Base-by-base conservation (phyloP, 1,139 yeast species). In the Tardiomyces digboiensis region DNA sequence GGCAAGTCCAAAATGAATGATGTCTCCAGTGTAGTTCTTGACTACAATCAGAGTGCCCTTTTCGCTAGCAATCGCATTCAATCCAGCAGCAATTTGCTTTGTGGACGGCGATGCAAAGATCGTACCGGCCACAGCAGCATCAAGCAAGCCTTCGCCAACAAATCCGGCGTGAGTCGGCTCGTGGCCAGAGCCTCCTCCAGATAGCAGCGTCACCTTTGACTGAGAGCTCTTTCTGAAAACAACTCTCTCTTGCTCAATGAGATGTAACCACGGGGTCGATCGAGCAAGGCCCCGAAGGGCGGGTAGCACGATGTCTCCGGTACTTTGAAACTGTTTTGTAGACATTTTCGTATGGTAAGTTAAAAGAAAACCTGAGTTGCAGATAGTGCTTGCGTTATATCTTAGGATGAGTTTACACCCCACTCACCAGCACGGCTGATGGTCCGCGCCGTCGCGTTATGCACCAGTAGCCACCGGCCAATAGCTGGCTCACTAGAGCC, bases 131-230 rank as follows among this genome's bases (percentile, higher is more conserved):
- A 88, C 95, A 2, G 95, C 97, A 36, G 83, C 95, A 56, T 84
- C 87, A 39, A 89, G 65, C 56, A 83, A 68, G 43, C 91, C 91
- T 21, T 75, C 72, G 5, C 97, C 97, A 13, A 89, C 91, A 59
- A 78, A 88, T 0, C 96, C 97, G 4, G 85, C 91, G 59, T 88
- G 96, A 7, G 89, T 72, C 23, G 97, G 97, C 64, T 89, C 97
- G 60, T 89, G 97, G 36, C 97, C 97, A 8, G 91, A 80, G 23
- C 97, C 97, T 45, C 97, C 97, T 46, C 97, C 96, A 40, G 95
- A 80, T 21, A 89, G 67, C 44, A 89, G 56, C 3, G 87, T 75
- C 40, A 88, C 82, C 55, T 82, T 51, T 18, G 40, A 43, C 14
- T 44, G 38, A 3, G 55, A 44, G 21, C 42, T 45, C 21, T 52